Base-by-base conservation (phyloP, 2,329 filamentous ascomycete species). In the Pseudogymnoascus sp. region DNA sequence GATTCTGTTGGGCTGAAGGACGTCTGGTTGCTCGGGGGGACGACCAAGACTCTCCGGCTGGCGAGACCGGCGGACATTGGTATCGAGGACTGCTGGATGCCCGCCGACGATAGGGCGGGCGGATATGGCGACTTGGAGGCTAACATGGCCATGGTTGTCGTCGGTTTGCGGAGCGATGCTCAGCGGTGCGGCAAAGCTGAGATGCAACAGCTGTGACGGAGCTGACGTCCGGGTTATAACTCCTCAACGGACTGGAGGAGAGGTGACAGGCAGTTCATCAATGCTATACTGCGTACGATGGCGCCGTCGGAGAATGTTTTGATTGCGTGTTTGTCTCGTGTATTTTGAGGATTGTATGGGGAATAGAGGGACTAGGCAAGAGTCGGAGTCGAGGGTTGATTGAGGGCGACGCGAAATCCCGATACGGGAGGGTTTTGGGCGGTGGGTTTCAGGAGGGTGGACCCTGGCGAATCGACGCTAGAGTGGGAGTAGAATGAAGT, bases 1-100 rank as follows among this genome's bases (percentile, higher is more conserved):
- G 91, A 96, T 72, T 95, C 91, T 67, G 92, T 96, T 49, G 92
- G 92, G 72, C 91, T 96, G 72, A 89, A 93, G 2, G 16, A 72
- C 45, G 76, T 77, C 64, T 88, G 83, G 64, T 80, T 78, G 16
- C 79, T 69, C 25, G 76, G 74, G 55, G 79, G 77, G 66, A 82
- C 76, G 36, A 78, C 73, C 16, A 81, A 80, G 14, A 76, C 75
- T 69, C 84, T 79, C 69, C 83, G 79, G 62, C 82, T 80, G 39
- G 82, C 74, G 28, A 83, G 78, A 5, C 79, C 71, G 69, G 84
- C 78, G 63, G 78, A 74, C 52, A 81, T 74, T 60, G 81, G 78
- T n/a, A 79, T 74, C 12, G 79, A 72, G 65, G 73, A 77, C 66
- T 81, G 71, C 58, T 74, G 76, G 16, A 78, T 75, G 63, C 76